These are phyloP conservation scores for Vachellia collinsii DNA, from an alignment of 306 rosid species.

Conservation along the genomic window DNA sequence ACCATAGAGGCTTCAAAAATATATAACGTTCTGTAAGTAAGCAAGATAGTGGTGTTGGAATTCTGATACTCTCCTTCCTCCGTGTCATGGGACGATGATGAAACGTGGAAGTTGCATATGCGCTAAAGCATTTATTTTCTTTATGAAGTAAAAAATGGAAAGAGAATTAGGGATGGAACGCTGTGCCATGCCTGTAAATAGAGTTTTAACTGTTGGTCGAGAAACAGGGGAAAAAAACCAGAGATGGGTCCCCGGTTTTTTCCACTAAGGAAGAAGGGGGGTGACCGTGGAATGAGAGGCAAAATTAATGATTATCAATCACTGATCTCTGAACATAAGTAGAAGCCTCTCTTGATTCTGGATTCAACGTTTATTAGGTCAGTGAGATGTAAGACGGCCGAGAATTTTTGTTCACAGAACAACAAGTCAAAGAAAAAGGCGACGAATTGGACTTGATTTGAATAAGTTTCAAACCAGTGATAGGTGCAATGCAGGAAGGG, in stretches of 20 bases:
- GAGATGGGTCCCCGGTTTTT: conserved; percentile 37
- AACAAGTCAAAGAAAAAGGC: conserved; percentile 24
- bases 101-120: not conserved
- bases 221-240: not conserved
- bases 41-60: not conserved
- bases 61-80: not conserved
- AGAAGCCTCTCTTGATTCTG: not conserved
- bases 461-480: conserved; percentile 24
- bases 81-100: not conserved
- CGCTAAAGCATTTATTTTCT: not conserved
- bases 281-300: conserved; percentile 34
- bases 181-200: conserved; percentile 6
- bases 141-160: not conserved
- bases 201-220: not conserved
- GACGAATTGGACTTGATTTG: conserved; percentile 19
- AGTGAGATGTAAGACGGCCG: not conserved
- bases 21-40: not conserved
- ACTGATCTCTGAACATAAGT: not conserved
- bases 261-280: conserved; percentile 31
- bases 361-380: conserved; percentile 13
- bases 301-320: conserved; percentile 20
- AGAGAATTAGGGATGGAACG: not conserved
- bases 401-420: conserved; percentile 1
- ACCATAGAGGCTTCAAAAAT: not conserved
- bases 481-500: conserved; percentile 30